These are phyloP conservation scores for Buxus sempervirens DNA, from an alignment of 164 flowering plant genomes.

Conservation along the genomic window DNA sequence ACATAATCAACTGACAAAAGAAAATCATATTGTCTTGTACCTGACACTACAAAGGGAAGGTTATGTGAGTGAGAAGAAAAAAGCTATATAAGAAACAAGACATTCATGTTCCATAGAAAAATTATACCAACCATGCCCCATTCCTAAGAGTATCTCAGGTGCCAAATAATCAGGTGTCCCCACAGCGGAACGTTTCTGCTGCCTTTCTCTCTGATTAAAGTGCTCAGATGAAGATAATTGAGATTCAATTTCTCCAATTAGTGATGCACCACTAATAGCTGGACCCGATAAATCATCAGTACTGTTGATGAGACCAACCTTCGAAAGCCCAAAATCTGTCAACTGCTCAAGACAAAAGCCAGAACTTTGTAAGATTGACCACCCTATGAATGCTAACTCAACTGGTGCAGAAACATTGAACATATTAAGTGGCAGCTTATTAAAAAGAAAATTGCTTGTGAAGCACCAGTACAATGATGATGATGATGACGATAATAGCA, in stretches of 20 bases:
- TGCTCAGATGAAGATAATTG: conserved; percentile 48
- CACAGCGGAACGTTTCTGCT: conserved; percentile 94
- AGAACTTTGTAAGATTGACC: conserved; percentile 4
- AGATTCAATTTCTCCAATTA: conserved; percentile 71
- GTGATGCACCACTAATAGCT: conserved; percentile 81
- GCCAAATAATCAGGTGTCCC: conserved; percentile 99
- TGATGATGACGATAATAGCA: too few relatives aligned
- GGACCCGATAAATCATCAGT: conserved; percentile 99
- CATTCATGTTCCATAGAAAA: not conserved
- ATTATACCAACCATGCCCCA: conserved; percentile 85
- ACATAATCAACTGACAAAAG: not conserved
- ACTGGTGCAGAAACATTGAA: too few relatives aligned
- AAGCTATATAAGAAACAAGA: not conserved
- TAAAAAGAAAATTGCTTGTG: too few relatives aligned
- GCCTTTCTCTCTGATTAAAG: conserved; percentile 56
- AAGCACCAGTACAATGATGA: too few relatives aligned
- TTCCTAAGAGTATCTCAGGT: conserved; percentile 97
- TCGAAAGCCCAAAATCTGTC: conserved; percentile 98
- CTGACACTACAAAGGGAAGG: not conserved
- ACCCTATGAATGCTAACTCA: too few relatives aligned
- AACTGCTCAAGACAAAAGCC: conserved; percentile 50
- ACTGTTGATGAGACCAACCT: conserved; percentile 99
- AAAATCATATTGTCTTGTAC: conserved; percentile 1
- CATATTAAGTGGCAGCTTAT: too few relatives aligned
- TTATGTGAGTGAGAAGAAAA: not conserved